Evolutionary conservation across 2,329 filamentous ascomycete species (phyloP), one percentile per base, ranked within the genome.

Genomic region (Kalaharituber pfeilii): DNA sequence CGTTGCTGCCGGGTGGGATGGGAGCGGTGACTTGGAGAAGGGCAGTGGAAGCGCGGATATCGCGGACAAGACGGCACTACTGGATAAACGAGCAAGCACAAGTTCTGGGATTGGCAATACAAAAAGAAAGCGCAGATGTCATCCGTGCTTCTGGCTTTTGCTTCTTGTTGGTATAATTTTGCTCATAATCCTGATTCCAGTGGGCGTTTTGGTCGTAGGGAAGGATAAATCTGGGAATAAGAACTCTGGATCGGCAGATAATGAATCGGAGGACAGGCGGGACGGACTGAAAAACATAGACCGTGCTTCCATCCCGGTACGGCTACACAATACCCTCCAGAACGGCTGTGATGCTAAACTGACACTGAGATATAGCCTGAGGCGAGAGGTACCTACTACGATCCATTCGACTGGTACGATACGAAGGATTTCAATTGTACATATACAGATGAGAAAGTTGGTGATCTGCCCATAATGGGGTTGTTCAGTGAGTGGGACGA

Each of bases 351-450:
- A n/a, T n/a, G n/a, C 18, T 36, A 9, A 9, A 36, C 18, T 9
- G n/a, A n/a, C n/a, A n/a, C n/a, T n/a, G n/a, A n/a, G n/a, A n/a
- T n/a, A n/a, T n/a, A n/a, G 47, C 25, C n/a, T 9, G 13, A 30
- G 15, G 26, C 26, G 15, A 63, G 78, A 67, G 86, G 80, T 13
- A 85, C 83, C 1, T 81, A 84, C 59, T 73, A 94, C 20, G 88
- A 98, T 65, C 91, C 91, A 0, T 94, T 86, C 67, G 80, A 82
- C 1, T 98, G 91, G 91, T 82, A 84, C 61, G 83, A 93, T 62
- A 95, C 88, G 0, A 76, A 74, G 0, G 86, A 88, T 64, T 94
- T 96, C 72, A 98, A 98, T 66, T 76, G 89, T 57, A 96, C 91
- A 0, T 98, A 93, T 66, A 98, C 91, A 0, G 79, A 82, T 57